Evolutionary conservation across 2,329 filamentous ascomycete species (phyloP).

Genomic region (Alternaria brassicae): DNA sequence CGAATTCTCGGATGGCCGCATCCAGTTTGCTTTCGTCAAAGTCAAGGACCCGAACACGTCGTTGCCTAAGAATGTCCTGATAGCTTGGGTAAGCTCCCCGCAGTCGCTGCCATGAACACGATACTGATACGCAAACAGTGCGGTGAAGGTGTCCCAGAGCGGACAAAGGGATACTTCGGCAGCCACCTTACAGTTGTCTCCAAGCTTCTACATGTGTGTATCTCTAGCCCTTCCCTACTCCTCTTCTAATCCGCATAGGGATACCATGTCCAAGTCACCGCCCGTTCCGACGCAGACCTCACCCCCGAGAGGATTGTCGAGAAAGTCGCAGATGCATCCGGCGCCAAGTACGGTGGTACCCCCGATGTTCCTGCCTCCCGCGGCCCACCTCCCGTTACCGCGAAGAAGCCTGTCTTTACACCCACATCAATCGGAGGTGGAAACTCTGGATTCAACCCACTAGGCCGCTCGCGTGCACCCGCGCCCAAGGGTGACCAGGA

Average conservation of each 20-base stretch:
- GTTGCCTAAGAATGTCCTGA: conserved; percentile 89
- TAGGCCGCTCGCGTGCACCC: conserved; percentile 68
- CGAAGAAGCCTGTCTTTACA: conserved; percentile 91
- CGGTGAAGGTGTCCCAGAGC: conserved; percentile 95
- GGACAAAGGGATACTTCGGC: conserved; percentile 98
- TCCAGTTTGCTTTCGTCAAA: conserved; percentile 97
- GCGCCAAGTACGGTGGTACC: conserved; percentile 86
- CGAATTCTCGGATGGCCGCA: conserved; percentile 94
- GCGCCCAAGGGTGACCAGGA: conserved; percentile 68
- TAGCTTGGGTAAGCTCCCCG: conserved; percentile 73
- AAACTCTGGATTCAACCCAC: conserved; percentile 68
- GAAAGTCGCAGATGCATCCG: conserved; percentile 93
- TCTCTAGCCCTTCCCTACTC: not conserved
- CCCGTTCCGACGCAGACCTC: conserved; percentile 87
- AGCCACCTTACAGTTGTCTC: conserved; percentile 89
- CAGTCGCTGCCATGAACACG: conserved; percentile 7
- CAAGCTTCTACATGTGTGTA: conserved; percentile 80
- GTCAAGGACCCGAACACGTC: conserved; percentile 92
- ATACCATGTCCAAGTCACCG: conserved; percentile 97
- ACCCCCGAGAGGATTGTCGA: conserved; percentile 87
- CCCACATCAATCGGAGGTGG: conserved; percentile 70
- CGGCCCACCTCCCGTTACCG: conserved; percentile 71
- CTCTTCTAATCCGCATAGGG: conserved; percentile 60
- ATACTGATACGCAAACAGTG: conserved; percentile 61
- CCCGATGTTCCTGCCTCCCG: conserved; percentile 63